phyloP scores from a whole-genome alignment of 1,139 yeast species.

The Yamadazyma mexicana region DNA sequence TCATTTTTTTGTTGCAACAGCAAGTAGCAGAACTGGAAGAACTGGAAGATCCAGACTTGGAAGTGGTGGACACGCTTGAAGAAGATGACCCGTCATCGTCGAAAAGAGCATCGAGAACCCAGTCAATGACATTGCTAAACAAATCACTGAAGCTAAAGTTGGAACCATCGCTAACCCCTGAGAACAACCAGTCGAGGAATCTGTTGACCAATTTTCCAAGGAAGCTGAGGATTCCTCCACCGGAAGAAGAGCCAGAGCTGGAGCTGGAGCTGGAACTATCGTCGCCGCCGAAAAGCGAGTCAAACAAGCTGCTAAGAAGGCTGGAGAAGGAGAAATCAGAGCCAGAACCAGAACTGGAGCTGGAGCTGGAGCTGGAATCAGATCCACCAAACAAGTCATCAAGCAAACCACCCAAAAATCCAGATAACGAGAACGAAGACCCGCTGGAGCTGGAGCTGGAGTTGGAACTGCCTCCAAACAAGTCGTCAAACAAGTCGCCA shows the following conservation, averaged over 20 bases:
- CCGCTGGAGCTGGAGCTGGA: constrained; percentile 15
- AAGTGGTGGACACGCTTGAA: constrained; percentile 12
- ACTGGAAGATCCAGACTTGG: constrained; percentile 8
- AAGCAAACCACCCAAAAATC: constrained; percentile 8
- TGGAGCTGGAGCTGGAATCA: constrained; percentile 4
- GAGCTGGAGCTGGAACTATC: constrained; percentile 8
- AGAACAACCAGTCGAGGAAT: constrained; percentile 15
- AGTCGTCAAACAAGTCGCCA: constrained; percentile 17
- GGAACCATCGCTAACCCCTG: constrained; percentile 10
- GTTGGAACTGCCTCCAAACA: constrained; percentile 15
- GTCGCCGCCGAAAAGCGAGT: constrained; percentile 10
- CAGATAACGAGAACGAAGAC: constrained; percentile 10
- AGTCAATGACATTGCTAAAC: constrained; percentile 14
- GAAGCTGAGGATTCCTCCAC: constrained; percentile 10
- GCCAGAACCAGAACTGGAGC: constrained; percentile 16
- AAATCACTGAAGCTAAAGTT: constrained; percentile 15
- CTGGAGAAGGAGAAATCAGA: constrained; percentile 9
- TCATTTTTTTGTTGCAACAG: constrained; percentile 14
- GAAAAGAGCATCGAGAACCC: constrained; percentile 19
- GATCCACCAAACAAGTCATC: constrained; percentile 11
- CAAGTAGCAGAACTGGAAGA: constrained; percentile 11
- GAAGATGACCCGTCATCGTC: constrained; percentile 22
- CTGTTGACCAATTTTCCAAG: constrained; percentile 10
- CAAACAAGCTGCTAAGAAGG: constrained; percentile 4
- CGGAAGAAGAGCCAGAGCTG: constrained; percentile 1